Evolutionary conservation across 116 monocot species (phyloP), one percentile per base, ranked within the genome.

Genomic region (Iris pallida): DNA sequence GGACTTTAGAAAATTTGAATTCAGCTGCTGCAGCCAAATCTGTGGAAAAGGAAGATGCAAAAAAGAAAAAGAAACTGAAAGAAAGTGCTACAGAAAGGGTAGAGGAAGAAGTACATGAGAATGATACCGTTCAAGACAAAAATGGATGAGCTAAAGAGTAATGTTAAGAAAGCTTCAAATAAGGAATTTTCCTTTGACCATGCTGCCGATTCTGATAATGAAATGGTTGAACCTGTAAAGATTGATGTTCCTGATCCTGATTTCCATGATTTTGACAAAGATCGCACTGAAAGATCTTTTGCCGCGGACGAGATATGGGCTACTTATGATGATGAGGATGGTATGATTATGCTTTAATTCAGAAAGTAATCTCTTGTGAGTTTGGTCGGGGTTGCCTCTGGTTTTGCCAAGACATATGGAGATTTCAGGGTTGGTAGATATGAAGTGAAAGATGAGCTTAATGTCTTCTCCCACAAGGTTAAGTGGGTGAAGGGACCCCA

Each of bases 171-270:
- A 58, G 63, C 59, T 30, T 16, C 44, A 17, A 61, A 14, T 8
- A 40, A 59, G 69, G 67, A 60, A 8, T 43, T 61, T 8, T 55
- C 69, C 11, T 49, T 63, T 64, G 47, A 63, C 30, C n/a, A 53
- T n/a, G 41, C 41, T 78, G 62, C 67, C 59, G 78, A 53, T 45
- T 72, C 68, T 18, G 64, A 65, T 42, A 68, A 74, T 14, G 70
- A 77, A 67, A 45, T 20, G 16, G 18, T 20, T 70, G 61, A 72
- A 49, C 77, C 72, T 59, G 57, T 86, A 8, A 68, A 74, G 5
- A 92, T 92, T 55, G 74, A 86, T 76, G 93, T 98, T 47, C 92
- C 97, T 66, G 97, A 97, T 75, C 83, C 92, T 58, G 92, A 97
- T 57, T 97, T 97, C 68, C 73, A 90, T 78, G 92, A 92, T 74